These are phyloP conservation scores for Aspergillus fumigatus DNA, from an alignment of 2,329 filamentous ascomycete species.

Conservation along the genomic window DNA sequence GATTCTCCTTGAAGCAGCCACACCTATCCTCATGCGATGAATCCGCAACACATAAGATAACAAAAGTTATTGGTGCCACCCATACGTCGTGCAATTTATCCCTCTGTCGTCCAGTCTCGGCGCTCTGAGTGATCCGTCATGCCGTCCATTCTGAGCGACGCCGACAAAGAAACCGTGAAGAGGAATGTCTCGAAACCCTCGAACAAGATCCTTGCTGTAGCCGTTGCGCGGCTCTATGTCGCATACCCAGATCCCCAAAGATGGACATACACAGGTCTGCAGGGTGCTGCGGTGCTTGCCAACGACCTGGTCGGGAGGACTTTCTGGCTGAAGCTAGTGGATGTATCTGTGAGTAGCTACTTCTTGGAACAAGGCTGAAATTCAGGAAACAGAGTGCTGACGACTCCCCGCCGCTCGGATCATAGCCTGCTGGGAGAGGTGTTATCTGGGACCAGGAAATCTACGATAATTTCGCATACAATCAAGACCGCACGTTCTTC, in stretches of 20 bases:
- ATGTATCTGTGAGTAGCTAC: constrained; percentile 70
- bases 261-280: constrained; percentile 94
- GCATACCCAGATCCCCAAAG: constrained; percentile 76
- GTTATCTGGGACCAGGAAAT: constrained; percentile 98
- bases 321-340: constrained; percentile 96
- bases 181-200: constrained; percentile 85
- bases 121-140: constrained; percentile 28
- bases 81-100: constrained; percentile 15
- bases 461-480: constrained; percentile 91
- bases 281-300: constrained; percentile 84
- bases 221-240: constrained; percentile 87
- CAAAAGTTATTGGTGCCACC: constrained; percentile 3
- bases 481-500: constrained; percentile 96
- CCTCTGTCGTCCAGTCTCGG: constrained; percentile 7
- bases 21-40: constrained; percentile 15
- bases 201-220: constrained; percentile 97
- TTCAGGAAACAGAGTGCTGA: constrained; percentile 7
- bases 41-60: constrained; percentile 7
- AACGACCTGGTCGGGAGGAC: constrained; percentile 94
- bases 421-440: constrained; percentile 68
- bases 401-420: constrained; percentile 1
- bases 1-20: constrained; percentile 5
- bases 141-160: constrained; percentile 73
- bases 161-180: constrained; percentile 95
- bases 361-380: constrained; percentile 1